phyloP scores from a whole-genome alignment of 768 basidiomycete species.

The Lactarius vividus region DNA sequence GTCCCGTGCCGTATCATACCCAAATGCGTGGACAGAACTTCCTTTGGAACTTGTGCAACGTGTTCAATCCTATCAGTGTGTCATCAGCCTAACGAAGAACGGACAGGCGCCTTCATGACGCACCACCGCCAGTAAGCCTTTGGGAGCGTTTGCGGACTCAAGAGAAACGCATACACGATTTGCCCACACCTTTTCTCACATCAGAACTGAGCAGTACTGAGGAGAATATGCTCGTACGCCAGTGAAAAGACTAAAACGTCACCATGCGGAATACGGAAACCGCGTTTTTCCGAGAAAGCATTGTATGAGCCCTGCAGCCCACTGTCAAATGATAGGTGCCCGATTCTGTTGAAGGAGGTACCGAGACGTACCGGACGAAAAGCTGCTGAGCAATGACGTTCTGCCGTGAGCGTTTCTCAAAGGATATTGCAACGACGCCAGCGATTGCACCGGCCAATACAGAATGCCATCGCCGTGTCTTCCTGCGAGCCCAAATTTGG shows the following conservation, averaged over 20 bases:
- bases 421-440: constrained; percentile 69
- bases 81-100: not conserved
- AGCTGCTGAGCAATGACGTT: constrained; percentile 78
- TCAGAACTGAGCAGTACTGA: not conserved
- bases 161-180: constrained; percentile 76
- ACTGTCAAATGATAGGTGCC: constrained; percentile 37
- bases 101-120: constrained; percentile 25
- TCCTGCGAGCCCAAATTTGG: constrained; percentile 59
- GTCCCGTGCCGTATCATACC: constrained; percentile 55
- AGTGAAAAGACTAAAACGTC: constrained; percentile 78
- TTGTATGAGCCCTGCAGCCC: constrained; percentile 92
- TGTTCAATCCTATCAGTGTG: constrained; percentile 29
- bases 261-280: constrained; percentile 76
- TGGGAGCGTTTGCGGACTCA: constrained; percentile 84
- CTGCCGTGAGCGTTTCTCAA: constrained; percentile 67
- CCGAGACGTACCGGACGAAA: constrained; percentile 69
- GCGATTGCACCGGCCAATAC: constrained; percentile 74
- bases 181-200: constrained; percentile 61
- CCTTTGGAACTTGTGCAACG: constrained; percentile 61
- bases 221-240: constrained; percentile 45
- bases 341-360: not conserved
- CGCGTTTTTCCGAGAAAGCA: constrained; percentile 62
- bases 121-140: constrained; percentile 73
- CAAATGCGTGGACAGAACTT: constrained; percentile 59
- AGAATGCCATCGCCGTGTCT: constrained; percentile 74